Base-by-base conservation (phyloP, 2,329 filamentous ascomycete species). In the Colletotrichum godetiae region DNA sequence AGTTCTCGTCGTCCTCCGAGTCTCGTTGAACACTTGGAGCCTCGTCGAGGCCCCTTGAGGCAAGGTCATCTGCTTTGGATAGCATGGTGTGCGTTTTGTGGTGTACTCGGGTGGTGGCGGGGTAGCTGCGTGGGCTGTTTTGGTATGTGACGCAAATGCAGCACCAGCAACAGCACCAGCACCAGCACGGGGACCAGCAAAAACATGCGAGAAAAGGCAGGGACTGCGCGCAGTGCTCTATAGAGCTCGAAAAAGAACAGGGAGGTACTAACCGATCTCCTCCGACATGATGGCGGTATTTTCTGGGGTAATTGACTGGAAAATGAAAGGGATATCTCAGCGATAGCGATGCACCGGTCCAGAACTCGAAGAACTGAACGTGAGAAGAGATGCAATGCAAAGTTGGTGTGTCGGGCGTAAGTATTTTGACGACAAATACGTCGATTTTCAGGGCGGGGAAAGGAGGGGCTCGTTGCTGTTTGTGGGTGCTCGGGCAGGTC, bases 251-350 rank as follows among this genome's bases (percentile, higher is more conserved):
- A 15, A 4, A 24, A 35, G 42, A 27, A 53, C n/a, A 63, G 46
- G 11, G 49, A 63, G 13, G 52, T 57, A 82, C 84, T 76, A 79
- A 87, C 85, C 86, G 75, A 82, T 76, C 74, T 84, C 85, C 82
- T 86, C 85, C 78, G 85, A 83, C 83, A 85, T 85, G 78, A 79
- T 85, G 82, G 80, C 78, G 67, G 71, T 67, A 37, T 68, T 70
- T 72, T 74, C 69, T 73, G 35, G 58, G 59, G 29, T 61, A 52
- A 67, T 53, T 67, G 70, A 65, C 57, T 68, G 37, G 29, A 67
- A 67, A 60, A 49, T 58, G 53, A 67, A 68, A 49, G 29, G 29
- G 31, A 67, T 72, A 68, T 72, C 55, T 72, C 67, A 71, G 67
- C 46, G 62, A 67, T 55, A 63, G 68, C 58, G 68, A 63, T 74